Conservation (phyloP, 352 stramenopile genomes). For the Pythium dissotocum region DNA sequence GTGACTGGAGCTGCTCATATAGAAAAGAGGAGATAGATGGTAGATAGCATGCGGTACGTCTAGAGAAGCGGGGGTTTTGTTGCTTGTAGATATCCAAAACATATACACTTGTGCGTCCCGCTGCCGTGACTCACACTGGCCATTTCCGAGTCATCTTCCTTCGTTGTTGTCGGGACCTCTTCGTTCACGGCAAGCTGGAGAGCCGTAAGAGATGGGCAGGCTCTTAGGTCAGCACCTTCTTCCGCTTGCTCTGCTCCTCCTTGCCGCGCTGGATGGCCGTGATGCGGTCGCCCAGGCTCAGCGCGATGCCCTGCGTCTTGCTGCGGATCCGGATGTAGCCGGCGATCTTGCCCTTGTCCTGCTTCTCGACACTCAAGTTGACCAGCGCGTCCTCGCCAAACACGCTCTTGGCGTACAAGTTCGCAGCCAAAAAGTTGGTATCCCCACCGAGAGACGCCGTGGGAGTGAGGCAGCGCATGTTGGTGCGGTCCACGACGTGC, state of each 20-base stretch:
- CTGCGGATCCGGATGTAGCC: constrained; percentile 99
- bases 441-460: constrained; percentile 85
- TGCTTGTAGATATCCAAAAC: constrained; percentile 23
- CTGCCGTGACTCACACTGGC: not conserved
- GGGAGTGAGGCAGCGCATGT: constrained; percentile 99
- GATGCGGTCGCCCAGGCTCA: constrained; percentile 99
- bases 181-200: not conserved
- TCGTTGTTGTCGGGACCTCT: not conserved
- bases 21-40: not conserved
- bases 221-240: constrained; percentile 70
- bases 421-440: constrained; percentile 93
- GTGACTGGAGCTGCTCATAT: not conserved
- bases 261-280: constrained; percentile 94
- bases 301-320: constrained; percentile 99
- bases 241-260: constrained; percentile 84
- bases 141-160: not conserved
- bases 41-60: not conserved
- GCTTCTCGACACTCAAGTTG: constrained; percentile 99
- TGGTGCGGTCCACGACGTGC: constrained; percentile 98
- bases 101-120: constrained; percentile 8
- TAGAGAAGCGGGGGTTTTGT: constrained; percentile 20
- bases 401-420: constrained; percentile 92
- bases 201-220: not conserved
- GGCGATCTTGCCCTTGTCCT: constrained; percentile 96
- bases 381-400: constrained; percentile 99